phyloP scores from a whole-genome alignment of 805 yeast genomes.

The Phaffomyces opuntiae region DNA sequence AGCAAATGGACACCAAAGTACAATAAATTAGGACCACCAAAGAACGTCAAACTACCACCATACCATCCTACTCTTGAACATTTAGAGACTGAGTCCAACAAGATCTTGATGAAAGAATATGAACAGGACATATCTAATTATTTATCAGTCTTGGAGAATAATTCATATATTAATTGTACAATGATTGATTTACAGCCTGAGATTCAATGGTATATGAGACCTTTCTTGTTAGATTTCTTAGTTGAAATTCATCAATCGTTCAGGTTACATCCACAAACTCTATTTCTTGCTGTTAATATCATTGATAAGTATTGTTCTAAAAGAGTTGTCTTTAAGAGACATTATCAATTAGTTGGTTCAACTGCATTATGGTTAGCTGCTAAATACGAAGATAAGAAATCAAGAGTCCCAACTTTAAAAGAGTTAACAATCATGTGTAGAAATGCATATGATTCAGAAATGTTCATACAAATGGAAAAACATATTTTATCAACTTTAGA shows the following conservation, averaged over 20 bases:
- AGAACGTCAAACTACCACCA: slow-evolving; percentile 15
- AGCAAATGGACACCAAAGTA: slow-evolving; percentile 18
- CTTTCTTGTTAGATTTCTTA: slow-evolving; percentile 69
- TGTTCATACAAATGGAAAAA: slow-evolving; percentile 73
- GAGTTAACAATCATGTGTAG: slow-evolving; percentile 66
- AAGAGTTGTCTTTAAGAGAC: slow-evolving; percentile 71
- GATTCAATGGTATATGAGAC: slow-evolving; percentile 71
- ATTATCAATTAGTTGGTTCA: slow-evolving; percentile 78
- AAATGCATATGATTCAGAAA: slow-evolving; percentile 49
- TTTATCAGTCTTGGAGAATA: slow-evolving; percentile 32
- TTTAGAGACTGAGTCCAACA: slow-evolving; percentile 39
- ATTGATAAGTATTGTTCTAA: slow-evolving; percentile 82
- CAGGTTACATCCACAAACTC: slow-evolving; percentile 56
- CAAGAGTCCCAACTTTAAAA: slow-evolving; percentile 55
- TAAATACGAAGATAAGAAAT: slow-evolving; percentile 63
- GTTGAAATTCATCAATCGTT: slow-evolving; percentile 58
- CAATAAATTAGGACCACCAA: slow-evolving; percentile 25
- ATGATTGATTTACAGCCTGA: slow-evolving; percentile 86
- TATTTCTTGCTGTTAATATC: slow-evolving; percentile 59
- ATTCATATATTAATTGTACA: slow-evolving; percentile 25
- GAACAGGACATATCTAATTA: slow-evolving; percentile 33
- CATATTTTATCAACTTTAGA: slow-evolving; percentile 66
- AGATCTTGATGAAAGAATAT: slow-evolving; percentile 35
- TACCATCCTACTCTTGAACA: slow-evolving; percentile 35
- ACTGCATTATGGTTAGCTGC: slow-evolving; percentile 87